These are phyloP conservation scores for Tremellales sp. DNA, from an alignment of 1,284 basidiomycete species.

Conservation along the genomic window DNA sequence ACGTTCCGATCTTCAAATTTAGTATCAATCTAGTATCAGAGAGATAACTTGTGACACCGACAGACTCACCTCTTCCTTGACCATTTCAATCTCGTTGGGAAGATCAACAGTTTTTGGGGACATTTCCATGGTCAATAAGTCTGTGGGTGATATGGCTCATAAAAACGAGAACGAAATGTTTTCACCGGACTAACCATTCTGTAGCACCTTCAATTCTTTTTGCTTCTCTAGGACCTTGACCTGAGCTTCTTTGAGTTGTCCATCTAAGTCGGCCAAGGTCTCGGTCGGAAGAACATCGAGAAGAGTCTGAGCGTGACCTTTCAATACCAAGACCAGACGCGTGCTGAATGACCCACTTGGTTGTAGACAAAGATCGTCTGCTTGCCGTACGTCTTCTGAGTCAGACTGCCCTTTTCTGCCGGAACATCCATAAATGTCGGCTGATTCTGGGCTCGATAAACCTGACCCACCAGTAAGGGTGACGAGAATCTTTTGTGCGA, in stretches of 20 bases:
- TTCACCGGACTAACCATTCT: constrained; percentile 52
- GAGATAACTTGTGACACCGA: too few relatives aligned
- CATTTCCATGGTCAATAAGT: constrained; percentile 59
- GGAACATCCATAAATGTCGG: background rate
- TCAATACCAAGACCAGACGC: background rate
- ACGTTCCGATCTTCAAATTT: too few relatives aligned
- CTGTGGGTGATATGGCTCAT: constrained; percentile 47
- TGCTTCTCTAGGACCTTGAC: constrained; percentile 62
- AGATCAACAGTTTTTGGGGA: constrained; percentile 68
- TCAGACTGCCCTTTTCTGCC: constrained; percentile 41
- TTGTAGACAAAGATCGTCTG: constrained; percentile 56
- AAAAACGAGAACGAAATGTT: background rate
- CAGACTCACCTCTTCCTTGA: constrained; percentile 35
- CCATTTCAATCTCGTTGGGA: constrained; percentile 26
- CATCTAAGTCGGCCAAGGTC: constrained; percentile 29
- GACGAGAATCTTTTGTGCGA: constrained; percentile 73
- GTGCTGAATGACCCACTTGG: constrained; percentile 28
- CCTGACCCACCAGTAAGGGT: constrained; percentile 63
- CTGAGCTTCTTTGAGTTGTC: constrained; percentile 58
- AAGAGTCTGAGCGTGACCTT: constrained; percentile 5
- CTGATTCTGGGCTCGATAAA: background rate
- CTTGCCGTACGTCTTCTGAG: constrained; percentile 59
- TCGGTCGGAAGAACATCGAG: constrained; percentile 26
- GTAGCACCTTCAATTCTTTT: constrained; percentile 56
- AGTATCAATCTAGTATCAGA: constrained; percentile 12